These are phyloP conservation scores for Marchantia paleacea DNA, from an alignment of 225 moss, liverwort and hornwort genomes.

Conservation along the genomic window DNA sequence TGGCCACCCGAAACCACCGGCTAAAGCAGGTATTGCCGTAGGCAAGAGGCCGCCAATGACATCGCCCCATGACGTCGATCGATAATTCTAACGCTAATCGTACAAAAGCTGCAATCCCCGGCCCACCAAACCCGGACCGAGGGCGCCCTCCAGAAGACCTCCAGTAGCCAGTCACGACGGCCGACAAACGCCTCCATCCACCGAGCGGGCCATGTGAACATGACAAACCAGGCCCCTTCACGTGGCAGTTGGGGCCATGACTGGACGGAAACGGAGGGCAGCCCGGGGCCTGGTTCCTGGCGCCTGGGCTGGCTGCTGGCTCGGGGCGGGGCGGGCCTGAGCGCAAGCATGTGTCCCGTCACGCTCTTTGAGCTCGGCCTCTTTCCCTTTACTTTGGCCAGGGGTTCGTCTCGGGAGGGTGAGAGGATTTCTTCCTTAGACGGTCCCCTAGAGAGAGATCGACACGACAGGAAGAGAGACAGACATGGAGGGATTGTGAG, in stretches of 20 bases:
- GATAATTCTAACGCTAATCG: neutral
- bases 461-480: neutral
- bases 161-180: neutral
- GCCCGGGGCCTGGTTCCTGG: neutral
- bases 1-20: neutral
- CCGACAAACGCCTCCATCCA: neutral
- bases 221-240: neutral
- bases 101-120: neutral
- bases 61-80: neutral
- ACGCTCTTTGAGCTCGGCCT: constrained; percentile 1
- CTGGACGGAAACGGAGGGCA: neutral
- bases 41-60: neutral
- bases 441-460: neutral
- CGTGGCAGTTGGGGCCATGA: constrained; percentile 10
- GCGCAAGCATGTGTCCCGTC: constrained; percentile 14
- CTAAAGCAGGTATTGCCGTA: neutral
- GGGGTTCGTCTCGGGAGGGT: constrained; percentile 2
- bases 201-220: neutral
- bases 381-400: constrained; percentile 3
- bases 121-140: neutral
- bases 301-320: neutral
- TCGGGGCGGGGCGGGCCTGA: neutral
- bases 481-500: neutral
- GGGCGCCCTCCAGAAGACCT: neutral
- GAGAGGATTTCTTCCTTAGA: neutral